Conservation (phyloP, 148 eudicot species). For the Dysphania ambrosioides region DNA sequence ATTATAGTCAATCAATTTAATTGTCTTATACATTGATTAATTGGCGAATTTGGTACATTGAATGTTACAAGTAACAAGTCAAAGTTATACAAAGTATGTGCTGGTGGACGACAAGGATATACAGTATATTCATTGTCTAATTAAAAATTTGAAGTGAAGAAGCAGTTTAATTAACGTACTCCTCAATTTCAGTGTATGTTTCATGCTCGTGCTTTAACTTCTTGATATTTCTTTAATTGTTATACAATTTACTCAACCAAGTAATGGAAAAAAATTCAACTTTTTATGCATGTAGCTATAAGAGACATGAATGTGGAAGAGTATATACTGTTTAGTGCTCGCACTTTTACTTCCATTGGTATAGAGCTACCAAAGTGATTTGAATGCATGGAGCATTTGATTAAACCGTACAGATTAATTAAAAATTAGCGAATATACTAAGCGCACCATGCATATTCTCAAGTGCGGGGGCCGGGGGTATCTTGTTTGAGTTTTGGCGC, state of each 20-base stretch:
- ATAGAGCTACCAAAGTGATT: neutral
- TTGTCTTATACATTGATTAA: too few relatives aligned
- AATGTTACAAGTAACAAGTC: slow-evolving; percentile 3
- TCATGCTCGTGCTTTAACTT: neutral
- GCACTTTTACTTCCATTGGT: neutral
- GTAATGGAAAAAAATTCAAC: neutral
- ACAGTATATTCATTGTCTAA: neutral
- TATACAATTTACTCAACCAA: neutral
- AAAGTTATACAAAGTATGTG: too few relatives aligned
- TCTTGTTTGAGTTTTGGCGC: neutral
- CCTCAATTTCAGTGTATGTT: neutral
- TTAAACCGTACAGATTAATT: neutral
- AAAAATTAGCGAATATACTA: neutral
- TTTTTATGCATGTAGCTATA: neutral
- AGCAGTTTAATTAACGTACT: neutral
- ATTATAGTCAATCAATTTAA: too few relatives aligned
- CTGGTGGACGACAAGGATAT: slow-evolving; percentile 9
- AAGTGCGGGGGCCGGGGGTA: too few relatives aligned
- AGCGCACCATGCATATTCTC: neutral
- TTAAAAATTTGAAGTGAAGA: neutral
- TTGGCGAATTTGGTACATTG: too few relatives aligned
- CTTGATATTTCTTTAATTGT: neutral
- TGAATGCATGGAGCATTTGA: slow-evolving; percentile 1
- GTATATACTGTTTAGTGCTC: slow-evolving; percentile 1
- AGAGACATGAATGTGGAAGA: neutral